Base-by-base conservation (phyloP, 164 flowering plant species). In the Akebia trifoliata region DNA sequence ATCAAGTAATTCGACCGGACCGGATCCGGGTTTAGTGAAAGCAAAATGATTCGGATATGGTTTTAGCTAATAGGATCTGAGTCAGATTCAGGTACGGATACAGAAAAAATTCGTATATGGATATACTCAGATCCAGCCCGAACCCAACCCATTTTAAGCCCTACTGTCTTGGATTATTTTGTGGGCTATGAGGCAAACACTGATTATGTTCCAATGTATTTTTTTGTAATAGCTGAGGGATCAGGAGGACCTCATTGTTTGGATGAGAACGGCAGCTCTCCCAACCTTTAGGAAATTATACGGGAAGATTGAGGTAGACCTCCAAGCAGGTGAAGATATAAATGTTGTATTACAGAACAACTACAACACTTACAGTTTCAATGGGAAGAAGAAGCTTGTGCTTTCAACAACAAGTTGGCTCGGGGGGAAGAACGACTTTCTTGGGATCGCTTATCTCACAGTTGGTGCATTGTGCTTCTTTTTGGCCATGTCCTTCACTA, bases 211-310 rank as follows among this genome's bases (percentile, higher is more conserved):
- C 11, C 4, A 57, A 47, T 59, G 10, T 65, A 28, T 54, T 62
- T 51, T 47, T 66, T 8, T 66, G 61, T 21, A 52, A 63, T 77
- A 88, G 98, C 66, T 92, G 69, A 89, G 78, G 35, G 59, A 87
- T 69, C 98, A 92, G 51, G 97, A 87, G 69, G 82, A 87, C 66
- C 95, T 94, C 7, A 94, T 94, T 60, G 99, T 94, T 22, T 90
- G 99, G 99, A 94, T 94, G 99, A 72, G 99, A 74, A 94, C 99
- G 38, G 97, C 99, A 28, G 97, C 97, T 36, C 84, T 94, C 73
- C 99, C 99, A 34, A 94, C 91, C 8, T 94, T 94, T 28, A 82
- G 97, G 70, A 94, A 94, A 71, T 67, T 94, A 71, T 94, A 83
- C 73, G 99, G 99, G 59, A 90, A 67, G 74, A 90, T 94, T 68